Evolutionary conservation across 1,284 basidiomycete species (phyloP).

Genomic region (Takashimella koratensis): DNA sequence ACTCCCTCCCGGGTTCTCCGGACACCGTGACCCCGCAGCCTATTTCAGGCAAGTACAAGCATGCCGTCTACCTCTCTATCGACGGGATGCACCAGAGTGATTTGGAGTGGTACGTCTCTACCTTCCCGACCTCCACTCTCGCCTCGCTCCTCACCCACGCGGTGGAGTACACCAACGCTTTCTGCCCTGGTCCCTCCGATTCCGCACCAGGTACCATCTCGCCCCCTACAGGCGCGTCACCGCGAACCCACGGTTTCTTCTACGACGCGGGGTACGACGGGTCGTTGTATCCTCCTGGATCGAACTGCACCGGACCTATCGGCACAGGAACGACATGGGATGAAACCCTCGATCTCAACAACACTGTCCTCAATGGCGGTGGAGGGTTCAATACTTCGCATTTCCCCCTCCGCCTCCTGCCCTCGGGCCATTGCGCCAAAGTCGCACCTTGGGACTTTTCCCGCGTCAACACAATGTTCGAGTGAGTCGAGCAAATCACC

Average conservation of each 20-base stretch:
- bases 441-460: background rate
- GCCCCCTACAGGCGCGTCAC: background rate
- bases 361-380: background rate
- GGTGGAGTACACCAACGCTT: background rate
- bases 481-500: too few relatives aligned
- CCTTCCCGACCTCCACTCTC: background rate
- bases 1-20: background rate
- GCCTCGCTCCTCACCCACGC: background rate
- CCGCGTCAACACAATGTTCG: background rate
- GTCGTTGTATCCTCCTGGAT: background rate
- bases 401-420: background rate
- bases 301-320: constrained; percentile 1
- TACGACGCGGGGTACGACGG: background rate
- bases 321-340: background rate
- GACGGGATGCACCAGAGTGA: background rate
- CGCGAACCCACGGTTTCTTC: constrained; percentile 1
- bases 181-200: background rate
- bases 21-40: background rate
- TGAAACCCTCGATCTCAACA: constrained; percentile 1
- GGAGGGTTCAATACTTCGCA: background rate
- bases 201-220: background rate
- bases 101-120: background rate
- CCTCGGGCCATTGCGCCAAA: background rate
- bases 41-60: background rate
- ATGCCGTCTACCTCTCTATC: background rate